Conservation (phyloP, 2,329 filamentous ascomycete genomes). For the Boeremia exigua region DNA sequence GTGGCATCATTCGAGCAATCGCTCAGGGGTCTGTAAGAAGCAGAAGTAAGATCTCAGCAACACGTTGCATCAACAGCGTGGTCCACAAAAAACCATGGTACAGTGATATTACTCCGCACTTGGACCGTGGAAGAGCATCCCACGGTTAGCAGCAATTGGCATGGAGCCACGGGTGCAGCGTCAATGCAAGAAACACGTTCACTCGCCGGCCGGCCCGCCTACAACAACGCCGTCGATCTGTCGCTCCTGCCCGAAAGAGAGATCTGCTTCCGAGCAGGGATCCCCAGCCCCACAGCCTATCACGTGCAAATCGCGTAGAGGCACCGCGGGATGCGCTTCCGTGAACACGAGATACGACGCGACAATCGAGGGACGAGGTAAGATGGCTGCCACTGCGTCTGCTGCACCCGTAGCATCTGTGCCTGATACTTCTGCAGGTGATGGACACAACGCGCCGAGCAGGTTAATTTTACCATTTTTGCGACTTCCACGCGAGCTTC, state of each 20-base stretch:
- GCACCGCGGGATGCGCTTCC: conserved; percentile 6
- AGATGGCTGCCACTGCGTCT: conserved; percentile 21
- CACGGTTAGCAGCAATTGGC: conserved; percentile 6
- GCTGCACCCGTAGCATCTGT: conserved; percentile 10
- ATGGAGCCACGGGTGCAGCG: conserved; percentile 14
- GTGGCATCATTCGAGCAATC: conserved; percentile 2
- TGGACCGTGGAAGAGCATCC: conserved; percentile 7
- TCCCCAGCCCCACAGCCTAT: neutral
- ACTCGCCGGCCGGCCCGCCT: conserved; percentile 20
- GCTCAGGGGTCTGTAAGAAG: conserved; percentile 7
- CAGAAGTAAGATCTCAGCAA: neutral
- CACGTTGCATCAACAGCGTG: conserved; percentile 3
- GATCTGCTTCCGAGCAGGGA: conserved; percentile 14
- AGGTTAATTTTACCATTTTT: conserved; percentile 37
- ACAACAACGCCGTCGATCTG: conserved; percentile 15
- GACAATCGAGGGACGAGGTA: conserved; percentile 16
- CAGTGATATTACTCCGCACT: conserved; percentile 6
- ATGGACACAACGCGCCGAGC: conserved; percentile 1
- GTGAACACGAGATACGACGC: conserved; percentile 20
- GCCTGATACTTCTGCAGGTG: conserved; percentile 11
- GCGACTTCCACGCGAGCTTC: conserved; percentile 44
- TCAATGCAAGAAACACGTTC: conserved; percentile 13
- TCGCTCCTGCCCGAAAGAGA: conserved; percentile 21
- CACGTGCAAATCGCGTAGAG: conserved; percentile 6
- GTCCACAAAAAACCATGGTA: conserved; percentile 2